phyloP scores from a whole-genome alignment of 768 basidiomycete species.

The Boletales sp. region DNA sequence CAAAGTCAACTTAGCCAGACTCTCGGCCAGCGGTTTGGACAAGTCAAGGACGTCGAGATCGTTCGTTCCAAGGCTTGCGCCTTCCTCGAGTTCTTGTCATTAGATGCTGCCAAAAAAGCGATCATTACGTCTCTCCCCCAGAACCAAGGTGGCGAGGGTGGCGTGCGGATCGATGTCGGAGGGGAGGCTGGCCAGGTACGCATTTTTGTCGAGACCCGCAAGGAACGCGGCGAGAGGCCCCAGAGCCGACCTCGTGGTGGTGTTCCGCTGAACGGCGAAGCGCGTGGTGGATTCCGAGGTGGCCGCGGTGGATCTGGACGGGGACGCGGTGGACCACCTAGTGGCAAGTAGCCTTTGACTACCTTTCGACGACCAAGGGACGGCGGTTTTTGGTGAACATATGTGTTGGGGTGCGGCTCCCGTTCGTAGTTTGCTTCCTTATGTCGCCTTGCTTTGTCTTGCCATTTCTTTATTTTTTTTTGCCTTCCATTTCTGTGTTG shows the following conservation, averaged over 20 bases:
- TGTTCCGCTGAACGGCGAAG: constrained; percentile 46
- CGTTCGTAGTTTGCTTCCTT: constrained; percentile 8
- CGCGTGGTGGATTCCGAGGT: constrained; percentile 45
- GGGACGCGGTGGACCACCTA: constrained; percentile 36
- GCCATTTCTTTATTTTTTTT: constrained; percentile 1
- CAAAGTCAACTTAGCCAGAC: constrained; percentile 44
- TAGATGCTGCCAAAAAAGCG: constrained; percentile 83
- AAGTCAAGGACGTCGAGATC: constrained; percentile 85
- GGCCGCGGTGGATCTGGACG: constrained; percentile 44
- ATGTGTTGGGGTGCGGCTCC: constrained; percentile 9
- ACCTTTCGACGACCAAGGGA: constrained; percentile 1
- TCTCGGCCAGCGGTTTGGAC: constrained; percentile 66
- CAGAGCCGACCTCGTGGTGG: constrained; percentile 60
- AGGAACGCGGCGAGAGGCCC: constrained; percentile 85
- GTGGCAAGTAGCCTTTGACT: constrained; percentile 19
- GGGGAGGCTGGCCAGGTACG: constrained; percentile 49
- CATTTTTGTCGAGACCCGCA: constrained; percentile 83
- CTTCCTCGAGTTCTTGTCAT: constrained; percentile 80
- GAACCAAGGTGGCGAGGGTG: constrained; percentile 82
- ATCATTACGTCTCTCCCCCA: constrained; percentile 69
- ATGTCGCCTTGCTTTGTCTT: constrained; percentile 14
- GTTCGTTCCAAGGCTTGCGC: constrained; percentile 88
- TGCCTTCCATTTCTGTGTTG: constrained; percentile 10
- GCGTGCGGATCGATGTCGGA: constrained; percentile 71
- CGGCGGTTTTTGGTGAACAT: constrained; percentile 2